These are phyloP conservation scores for Mycena albidolilacea DNA, from an alignment of 768 basidiomycete genomes.

Conservation along the genomic window DNA sequence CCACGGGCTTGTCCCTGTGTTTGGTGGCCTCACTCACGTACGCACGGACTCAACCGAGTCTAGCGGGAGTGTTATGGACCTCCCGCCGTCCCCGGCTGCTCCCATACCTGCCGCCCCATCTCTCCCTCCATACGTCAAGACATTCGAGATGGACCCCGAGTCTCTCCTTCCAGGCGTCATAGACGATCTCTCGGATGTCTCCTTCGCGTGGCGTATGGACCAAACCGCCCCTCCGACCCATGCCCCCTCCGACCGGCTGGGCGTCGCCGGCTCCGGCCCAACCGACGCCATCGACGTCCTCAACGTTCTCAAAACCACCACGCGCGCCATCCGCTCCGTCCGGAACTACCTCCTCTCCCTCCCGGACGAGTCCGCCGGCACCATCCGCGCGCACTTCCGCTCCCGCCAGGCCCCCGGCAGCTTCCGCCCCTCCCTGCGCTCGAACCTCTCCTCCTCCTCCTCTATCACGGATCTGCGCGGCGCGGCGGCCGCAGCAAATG, in stretches of 20 bases:
- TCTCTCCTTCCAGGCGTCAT: slow-evolving; percentile 83
- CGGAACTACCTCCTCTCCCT: slow-evolving; percentile 88
- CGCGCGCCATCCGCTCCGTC: slow-evolving; percentile 84
- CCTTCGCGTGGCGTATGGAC: slow-evolving; percentile 74
- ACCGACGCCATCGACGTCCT: slow-evolving; percentile 67
- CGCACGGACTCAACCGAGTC: slow-evolving; percentile 59
- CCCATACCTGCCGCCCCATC: slow-evolving; percentile 62
- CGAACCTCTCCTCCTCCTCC: slow-evolving; percentile 46
- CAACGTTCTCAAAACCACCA: slow-evolving; percentile 81
- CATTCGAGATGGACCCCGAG: slow-evolving; percentile 82
- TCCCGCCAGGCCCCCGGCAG: slow-evolving; percentile 58
- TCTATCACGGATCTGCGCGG: slow-evolving; percentile 32
- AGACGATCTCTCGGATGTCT: slow-evolving; percentile 77
- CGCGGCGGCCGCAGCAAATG: slow-evolving; percentile 23
- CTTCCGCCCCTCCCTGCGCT: slow-evolving; percentile 53
- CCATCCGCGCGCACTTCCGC: slow-evolving; percentile 71
- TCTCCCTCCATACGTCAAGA: slow-evolving; percentile 72
- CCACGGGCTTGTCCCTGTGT: slow-evolving; percentile 81
- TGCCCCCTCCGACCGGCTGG: slow-evolving; percentile 37
- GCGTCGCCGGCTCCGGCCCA: slow-evolving; percentile 41
- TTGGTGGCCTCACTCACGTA: slow-evolving; percentile 71
- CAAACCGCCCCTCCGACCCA: slow-evolving; percentile 21
- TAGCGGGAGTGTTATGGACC: slow-evolving; percentile 53
- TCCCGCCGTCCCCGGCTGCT: slow-evolving; percentile 79
- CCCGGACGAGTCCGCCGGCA: slow-evolving; percentile 78